phyloP scores from a whole-genome alignment of 768 basidiomycete genomes.

The Termitomyces sp. region DNA sequence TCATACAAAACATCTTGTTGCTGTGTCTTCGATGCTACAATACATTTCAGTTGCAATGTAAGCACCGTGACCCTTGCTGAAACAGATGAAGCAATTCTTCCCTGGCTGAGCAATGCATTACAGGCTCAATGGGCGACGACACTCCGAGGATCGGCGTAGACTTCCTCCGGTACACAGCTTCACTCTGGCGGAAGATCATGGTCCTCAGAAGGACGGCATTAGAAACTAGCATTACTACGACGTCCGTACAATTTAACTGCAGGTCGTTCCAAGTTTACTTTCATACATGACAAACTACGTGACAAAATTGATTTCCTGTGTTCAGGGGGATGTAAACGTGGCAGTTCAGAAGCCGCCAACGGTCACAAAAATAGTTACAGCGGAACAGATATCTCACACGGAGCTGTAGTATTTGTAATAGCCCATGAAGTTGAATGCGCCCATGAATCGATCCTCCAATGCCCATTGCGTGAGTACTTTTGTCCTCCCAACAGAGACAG shows the following conservation, averaged over 20 bases:
- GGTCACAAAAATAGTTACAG: no score
- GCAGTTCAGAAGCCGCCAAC: no score
- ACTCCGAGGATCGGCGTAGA: slow-evolving; percentile 9
- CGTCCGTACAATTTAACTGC: neutral
- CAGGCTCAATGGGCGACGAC: slow-evolving; percentile 18
- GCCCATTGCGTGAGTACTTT: no score
- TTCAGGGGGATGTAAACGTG: neutral
- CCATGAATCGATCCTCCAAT: no score
- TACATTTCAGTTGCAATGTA: slow-evolving; percentile 29
- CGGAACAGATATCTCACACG: no score
- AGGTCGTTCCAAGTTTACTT: neutral
- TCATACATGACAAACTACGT: slow-evolving; percentile 8
- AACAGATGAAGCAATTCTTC: neutral
- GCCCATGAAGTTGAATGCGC: no score
- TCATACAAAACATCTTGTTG: neutral
- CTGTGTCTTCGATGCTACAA: slow-evolving; percentile 12
- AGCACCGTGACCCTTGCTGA: neutral
- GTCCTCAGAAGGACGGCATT: neutral
- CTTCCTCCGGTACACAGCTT: neutral
- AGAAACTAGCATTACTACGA: slow-evolving; percentile 6
- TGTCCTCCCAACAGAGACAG: no score
- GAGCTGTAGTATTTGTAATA: no score
- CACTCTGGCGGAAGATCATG: neutral
- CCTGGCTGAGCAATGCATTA: neutral
- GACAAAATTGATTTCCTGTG: no score